Conservation (phyloP, 1,139 yeast species). For the Candida tunisiensis region DNA sequence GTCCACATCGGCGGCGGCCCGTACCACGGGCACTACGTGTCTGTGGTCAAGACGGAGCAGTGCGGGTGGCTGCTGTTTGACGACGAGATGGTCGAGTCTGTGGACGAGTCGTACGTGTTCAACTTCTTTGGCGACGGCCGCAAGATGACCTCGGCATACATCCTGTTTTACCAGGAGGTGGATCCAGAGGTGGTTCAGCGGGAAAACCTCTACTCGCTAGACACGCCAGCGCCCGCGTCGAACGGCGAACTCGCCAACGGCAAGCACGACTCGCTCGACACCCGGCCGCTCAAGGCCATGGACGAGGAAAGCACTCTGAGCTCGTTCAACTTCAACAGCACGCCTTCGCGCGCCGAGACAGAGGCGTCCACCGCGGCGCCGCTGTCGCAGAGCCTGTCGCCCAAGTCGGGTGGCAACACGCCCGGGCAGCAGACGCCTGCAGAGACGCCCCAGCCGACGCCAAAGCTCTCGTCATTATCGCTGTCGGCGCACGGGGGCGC, state of each 20-base stretch:
- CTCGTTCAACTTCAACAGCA: no score
- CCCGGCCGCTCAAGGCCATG: no score
- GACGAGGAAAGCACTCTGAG: no score
- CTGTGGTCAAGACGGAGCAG: constrained; percentile 62
- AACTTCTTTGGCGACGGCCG: constrained; percentile 82
- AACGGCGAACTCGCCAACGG: not conserved
- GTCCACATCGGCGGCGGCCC: constrained; percentile 98
- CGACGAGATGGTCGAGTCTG: constrained; percentile 86
- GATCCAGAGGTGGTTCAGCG: constrained; percentile 11
- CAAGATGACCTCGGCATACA: constrained; percentile 84
- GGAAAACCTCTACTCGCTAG: constrained; percentile 12
- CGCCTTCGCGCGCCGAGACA: no score
- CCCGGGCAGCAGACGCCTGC: no score
- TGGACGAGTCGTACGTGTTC: constrained; percentile 68
- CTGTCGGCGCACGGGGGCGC: no score
- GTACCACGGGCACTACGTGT: constrained; percentile 90
- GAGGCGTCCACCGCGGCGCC: no score
- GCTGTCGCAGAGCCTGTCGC: no score
- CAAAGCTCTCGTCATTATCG: no score
- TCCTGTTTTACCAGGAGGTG: constrained; percentile 49
- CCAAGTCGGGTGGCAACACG: no score
- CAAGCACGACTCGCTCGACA: not conserved
- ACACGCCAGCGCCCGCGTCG: not conserved
- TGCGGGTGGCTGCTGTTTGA: constrained; percentile 88
- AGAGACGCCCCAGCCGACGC: no score